These are phyloP conservation scores for Allium cepa DNA, from an alignment of 106 monocot species.

Conservation along the genomic window DNA sequence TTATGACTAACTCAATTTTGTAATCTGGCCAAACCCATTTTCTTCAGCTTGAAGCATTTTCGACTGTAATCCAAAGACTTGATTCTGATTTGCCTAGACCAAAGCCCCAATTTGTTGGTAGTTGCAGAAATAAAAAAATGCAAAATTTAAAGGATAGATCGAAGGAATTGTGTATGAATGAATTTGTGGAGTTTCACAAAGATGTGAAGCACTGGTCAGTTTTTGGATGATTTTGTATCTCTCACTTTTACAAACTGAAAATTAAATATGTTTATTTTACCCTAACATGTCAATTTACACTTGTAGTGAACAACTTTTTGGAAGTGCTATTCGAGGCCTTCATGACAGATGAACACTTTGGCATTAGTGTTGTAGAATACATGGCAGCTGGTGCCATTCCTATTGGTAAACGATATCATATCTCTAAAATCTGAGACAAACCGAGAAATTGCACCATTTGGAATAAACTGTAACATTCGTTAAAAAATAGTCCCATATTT, in stretches of 20 bases:
- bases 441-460: neutral
- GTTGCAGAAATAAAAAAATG: constrained; percentile 72
- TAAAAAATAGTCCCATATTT: too few species aligned
- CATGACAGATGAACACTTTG: constrained; percentile 96
- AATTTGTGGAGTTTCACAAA: constrained; percentile 77
- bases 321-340: constrained; percentile 71
- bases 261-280: too few species aligned
- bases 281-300: neutral
- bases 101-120: constrained; percentile 86
- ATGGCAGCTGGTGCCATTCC: constrained; percentile 92
- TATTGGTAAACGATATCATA: constrained; percentile 35
- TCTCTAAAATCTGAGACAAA: too few species aligned
- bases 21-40: constrained; percentile 41
- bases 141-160: constrained; percentile 63
- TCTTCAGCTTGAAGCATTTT: constrained; percentile 87
- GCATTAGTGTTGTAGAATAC: constrained; percentile 92
- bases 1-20: too few species aligned
- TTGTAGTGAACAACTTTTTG: constrained; percentile 79
- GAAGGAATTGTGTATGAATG: constrained; percentile 44
- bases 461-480: neutral
- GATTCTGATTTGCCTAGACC: constrained; percentile 38
- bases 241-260: too few species aligned
- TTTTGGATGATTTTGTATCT: neutral
- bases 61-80: constrained; percentile 53
- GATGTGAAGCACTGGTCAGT: constrained; percentile 72